phyloP scores from a whole-genome alignment of 257 asterid species.

The Knoxia roxburghii region DNA sequence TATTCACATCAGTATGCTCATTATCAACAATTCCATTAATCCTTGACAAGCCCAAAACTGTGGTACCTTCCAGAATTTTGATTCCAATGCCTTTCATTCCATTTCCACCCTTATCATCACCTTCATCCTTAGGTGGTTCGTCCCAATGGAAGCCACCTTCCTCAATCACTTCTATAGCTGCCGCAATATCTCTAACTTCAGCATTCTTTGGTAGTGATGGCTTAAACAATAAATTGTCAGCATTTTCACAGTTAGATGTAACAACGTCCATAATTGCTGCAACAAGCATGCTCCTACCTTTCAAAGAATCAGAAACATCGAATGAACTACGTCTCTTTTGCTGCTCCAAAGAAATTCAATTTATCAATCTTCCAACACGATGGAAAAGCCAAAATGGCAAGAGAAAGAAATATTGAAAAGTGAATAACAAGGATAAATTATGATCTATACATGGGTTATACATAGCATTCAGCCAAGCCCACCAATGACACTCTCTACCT shows the following conservation, averaged over 20 bases:
- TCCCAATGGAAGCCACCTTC: conserved; percentile 96
- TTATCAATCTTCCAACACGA: conserved; percentile 31
- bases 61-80: conserved; percentile 92
- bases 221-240: conserved; percentile 52
- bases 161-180: conserved; percentile 91
- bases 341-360: conserved; percentile 57
- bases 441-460: not conserved
- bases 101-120: conserved; percentile 60
- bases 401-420: not conserved
- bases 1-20: conserved; percentile 42
- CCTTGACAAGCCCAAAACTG: conserved; percentile 82
- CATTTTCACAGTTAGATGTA: conserved; percentile 76
- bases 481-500: not conserved
- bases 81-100: conserved; percentile 94
- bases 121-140: conserved; percentile 57
- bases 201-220: conserved; percentile 78
- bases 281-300: conserved; percentile 99
- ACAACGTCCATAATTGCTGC: conserved; percentile 97
- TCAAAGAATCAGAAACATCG: conserved; percentile 60
- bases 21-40: conserved; percentile 46
- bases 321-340: conserved; percentile 67
- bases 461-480: not conserved
- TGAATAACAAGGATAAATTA: not conserved
- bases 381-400: not conserved
- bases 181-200: conserved; percentile 87